These are phyloP conservation scores for Hsuehochloa calcarea DNA, from an alignment of 176 grass and related monocot species.

Conservation along the genomic window DNA sequence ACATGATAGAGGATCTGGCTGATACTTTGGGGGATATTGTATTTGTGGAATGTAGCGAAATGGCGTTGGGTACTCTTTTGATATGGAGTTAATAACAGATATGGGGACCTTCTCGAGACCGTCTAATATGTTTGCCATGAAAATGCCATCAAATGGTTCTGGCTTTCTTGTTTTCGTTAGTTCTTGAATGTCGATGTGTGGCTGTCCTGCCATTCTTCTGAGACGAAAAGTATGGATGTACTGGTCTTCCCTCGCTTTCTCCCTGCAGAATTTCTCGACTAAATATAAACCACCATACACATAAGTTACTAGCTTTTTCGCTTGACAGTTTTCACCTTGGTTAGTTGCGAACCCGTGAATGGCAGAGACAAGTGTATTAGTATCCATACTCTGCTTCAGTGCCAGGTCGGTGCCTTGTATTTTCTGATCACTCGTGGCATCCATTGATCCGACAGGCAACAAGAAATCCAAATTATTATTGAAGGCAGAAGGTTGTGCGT, in stretches of 20 bases:
- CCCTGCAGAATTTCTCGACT: constrained; percentile 47
- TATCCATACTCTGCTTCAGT: constrained; percentile 63
- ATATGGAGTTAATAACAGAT: constrained; percentile 54
- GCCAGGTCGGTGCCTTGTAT: constrained; percentile 47
- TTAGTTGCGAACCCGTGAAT: constrained; percentile 31
- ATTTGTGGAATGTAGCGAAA: constrained; percentile 53
- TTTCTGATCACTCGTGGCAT: neutral
- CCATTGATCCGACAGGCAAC: constrained; percentile 45
- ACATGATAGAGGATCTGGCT: constrained; percentile 34
- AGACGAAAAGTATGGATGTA: constrained; percentile 52
- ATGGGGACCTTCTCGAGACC: constrained; percentile 63
- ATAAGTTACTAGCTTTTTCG: constrained; percentile 36
- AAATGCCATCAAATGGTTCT: constrained; percentile 33
- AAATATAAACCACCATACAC: constrained; percentile 72
- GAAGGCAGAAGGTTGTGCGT: constrained; percentile 18
- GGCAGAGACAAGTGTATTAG: constrained; percentile 53
- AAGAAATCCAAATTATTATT: constrained; percentile 59
- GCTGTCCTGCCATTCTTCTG: constrained; percentile 46
- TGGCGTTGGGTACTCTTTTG: constrained; percentile 27
- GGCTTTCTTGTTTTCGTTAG: constrained; percentile 38
- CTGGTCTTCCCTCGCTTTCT: neutral
- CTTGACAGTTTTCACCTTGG: neutral
- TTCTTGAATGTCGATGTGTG: constrained; percentile 31
- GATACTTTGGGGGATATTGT: constrained; percentile 37
- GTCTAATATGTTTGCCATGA: constrained; percentile 50